Base-by-base conservation (phyloP, 2,329 filamentous ascomycete genomes). In the Paecilomyces dactylethromorphus region DNA sequence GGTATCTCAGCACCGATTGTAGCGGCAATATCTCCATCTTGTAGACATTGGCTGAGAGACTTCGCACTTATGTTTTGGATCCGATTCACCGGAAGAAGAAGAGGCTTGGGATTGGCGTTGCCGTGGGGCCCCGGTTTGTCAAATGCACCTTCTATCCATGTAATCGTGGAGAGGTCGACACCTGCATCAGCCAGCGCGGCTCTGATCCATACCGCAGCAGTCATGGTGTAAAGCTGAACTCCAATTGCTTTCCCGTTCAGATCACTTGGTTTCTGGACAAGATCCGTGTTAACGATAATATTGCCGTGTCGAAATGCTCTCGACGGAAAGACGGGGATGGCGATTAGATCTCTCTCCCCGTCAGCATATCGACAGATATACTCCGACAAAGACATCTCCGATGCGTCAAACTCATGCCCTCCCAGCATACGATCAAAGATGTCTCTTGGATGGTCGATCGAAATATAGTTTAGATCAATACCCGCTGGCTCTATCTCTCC, bases 1-100 rank as follows among this genome's bases (percentile, higher is more conserved):
- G 73, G 72, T 4, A 67, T 53, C 32, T 74, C 66, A 7, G 74
- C 72, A 1, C 72, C 70, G 49, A 76, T 69, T 3, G 69, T 73
- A 7, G 74, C 74, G 55, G 71, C 74, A 54, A 76, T 70, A 22
- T 71, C 68, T n/a, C 74, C 74, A 22, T 71, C 66, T 50, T 68
- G 68, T 8, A 76, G 67, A 7, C 74, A 62, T 26, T 72, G 61
- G 52, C 63, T 65, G 4, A 74, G 64, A 1, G 69, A 71, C 51
- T 69, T 72, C n/a, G 60, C 3, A 33, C 32, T 3, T 61, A 62
- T 2, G 7, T 33, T 33, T 33, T 4, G 8, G 6, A 33, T 10
- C 3, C 7, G 8, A 33, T 33, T 33, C 7, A 33, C 32, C 6
- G 32, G 32, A 33, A 4, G 32, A 33, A 10, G 32, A 11, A 33